phyloP scores from a whole-genome alignment of 768 basidiomycete genomes.

The Basidioascus undulatus region DNA sequence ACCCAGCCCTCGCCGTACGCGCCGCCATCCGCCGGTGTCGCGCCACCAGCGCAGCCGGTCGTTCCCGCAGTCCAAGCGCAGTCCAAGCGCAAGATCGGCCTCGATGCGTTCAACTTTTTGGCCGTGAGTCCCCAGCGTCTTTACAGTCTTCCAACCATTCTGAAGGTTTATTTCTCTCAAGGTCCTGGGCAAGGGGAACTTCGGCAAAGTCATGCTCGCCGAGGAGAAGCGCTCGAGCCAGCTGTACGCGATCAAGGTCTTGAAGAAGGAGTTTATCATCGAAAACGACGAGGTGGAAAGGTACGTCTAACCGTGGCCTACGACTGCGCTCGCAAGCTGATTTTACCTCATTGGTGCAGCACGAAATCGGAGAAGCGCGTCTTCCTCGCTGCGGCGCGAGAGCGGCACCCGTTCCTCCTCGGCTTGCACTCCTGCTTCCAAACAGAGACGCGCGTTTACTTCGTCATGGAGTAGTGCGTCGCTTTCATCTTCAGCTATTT shows the following conservation, averaged over 20 bases:
- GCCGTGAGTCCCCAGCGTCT: no score
- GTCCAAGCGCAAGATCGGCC: constrained; percentile 58
- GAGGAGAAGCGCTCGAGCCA: constrained; percentile 83
- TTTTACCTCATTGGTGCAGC: constrained; percentile 22
- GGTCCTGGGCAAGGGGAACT: constrained; percentile 98
- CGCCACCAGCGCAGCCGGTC: constrained; percentile 14
- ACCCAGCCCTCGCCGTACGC: neutral
- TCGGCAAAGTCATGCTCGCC: constrained; percentile 98
- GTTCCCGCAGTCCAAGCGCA: constrained; percentile 1
- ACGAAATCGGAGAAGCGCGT: constrained; percentile 98
- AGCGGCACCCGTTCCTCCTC: constrained; percentile 91
- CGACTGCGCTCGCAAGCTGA: neutral
- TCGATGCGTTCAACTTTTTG: constrained; percentile 97
- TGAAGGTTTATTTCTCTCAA: no score
- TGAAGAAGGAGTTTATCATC: constrained; percentile 99
- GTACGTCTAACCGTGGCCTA: constrained; percentile 23
- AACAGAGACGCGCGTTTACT: constrained; percentile 95
- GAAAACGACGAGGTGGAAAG: constrained; percentile 99
- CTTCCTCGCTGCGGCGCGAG: constrained; percentile 84
- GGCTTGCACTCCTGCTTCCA: constrained; percentile 98
- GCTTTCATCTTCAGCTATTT: no score
- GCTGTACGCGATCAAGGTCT: constrained; percentile 96
- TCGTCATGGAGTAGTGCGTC: constrained; percentile 99
- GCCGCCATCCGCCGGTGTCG: constrained; percentile 4
- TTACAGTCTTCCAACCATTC: no score